These are phyloP conservation scores for Endoconidiophora laricicola DNA, from an alignment of 2,329 filamentous ascomycete genomes.

Conservation along the genomic window DNA sequence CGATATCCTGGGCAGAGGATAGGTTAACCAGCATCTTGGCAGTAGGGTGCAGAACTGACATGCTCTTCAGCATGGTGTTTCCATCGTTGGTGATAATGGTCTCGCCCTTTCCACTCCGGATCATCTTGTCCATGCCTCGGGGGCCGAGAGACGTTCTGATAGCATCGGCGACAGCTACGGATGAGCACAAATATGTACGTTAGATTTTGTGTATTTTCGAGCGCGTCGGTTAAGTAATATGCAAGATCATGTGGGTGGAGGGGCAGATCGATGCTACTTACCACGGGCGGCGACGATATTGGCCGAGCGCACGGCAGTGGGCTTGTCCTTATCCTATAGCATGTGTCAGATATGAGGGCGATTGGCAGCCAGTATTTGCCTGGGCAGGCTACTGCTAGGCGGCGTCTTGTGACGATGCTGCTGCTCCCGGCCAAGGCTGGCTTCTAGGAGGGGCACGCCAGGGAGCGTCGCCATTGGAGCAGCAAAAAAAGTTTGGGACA, in stretches of 20 bases:
- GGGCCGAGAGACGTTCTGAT: constrained; percentile 93
- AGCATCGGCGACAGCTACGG: constrained; percentile 80
- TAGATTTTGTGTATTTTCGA: not conserved
- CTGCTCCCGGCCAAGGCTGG: not conserved
- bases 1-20: constrained; percentile 91
- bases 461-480: not conserved
- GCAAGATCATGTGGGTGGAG: not conserved
- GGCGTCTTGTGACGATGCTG: not conserved
- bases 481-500: not conserved
- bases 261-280: constrained; percentile 23
- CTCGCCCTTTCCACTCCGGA: constrained; percentile 88
- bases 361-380: not conserved
- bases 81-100: constrained; percentile 99
- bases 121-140: constrained; percentile 99
- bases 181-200: constrained; percentile 11
- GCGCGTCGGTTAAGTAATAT: too few species aligned
- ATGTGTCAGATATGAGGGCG: not conserved
- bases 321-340: constrained; percentile 80
- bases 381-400: not conserved
- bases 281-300: constrained; percentile 97
- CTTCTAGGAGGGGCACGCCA: not conserved
- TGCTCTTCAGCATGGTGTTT: constrained; percentile 97
- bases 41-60: constrained; percentile 98
- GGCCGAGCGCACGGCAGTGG: constrained; percentile 82
- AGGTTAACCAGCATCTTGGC: constrained; percentile 98